Conservation (phyloP, 208 protist species). For the Crithidia acanthocephali region DNA sequence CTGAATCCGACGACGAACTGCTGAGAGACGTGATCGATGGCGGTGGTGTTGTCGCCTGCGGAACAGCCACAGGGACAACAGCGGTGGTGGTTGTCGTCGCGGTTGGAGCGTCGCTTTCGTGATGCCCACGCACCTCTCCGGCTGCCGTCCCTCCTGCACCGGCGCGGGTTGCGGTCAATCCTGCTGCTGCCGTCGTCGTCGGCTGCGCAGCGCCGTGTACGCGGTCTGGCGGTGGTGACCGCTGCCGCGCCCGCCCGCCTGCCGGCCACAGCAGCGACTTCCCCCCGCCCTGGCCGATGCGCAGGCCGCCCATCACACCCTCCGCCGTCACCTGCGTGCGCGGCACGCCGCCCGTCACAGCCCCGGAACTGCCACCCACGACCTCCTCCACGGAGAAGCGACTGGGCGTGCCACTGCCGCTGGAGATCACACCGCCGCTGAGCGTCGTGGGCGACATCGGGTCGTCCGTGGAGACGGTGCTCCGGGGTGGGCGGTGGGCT, state of each 20-base stretch:
- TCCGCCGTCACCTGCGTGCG: neutral
- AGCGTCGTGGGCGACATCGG: conserved; percentile 8
- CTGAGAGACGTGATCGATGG: neutral
- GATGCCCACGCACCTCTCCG: neutral
- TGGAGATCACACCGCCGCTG: neutral
- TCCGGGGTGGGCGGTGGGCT: conserved; percentile 6
- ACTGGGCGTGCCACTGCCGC: neutral
- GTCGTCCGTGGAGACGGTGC: conserved; percentile 21
- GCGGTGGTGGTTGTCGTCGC: neutral
- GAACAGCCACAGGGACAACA: neutral
- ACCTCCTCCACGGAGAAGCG: conserved; percentile 8
- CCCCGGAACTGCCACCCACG: neutral
- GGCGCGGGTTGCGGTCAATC: too few relatives aligned
- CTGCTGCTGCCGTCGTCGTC: too few relatives aligned
- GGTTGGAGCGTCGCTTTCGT: too few relatives aligned
- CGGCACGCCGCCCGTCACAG: neutral
- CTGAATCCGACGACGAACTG: neutral
- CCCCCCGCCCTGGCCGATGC: conserved; percentile 17
- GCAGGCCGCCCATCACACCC: conserved; percentile 13
- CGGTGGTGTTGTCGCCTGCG: too few relatives aligned
- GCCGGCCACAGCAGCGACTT: conserved; percentile 8
- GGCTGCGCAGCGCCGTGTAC: neutral
- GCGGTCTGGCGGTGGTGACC: conserved; percentile 2
- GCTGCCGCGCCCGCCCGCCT: neutral
- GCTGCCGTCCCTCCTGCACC: neutral